Evolutionary conservation across 108 stramenopile species (phyloP).

Genomic region (Conticribra weissflogii): DNA sequence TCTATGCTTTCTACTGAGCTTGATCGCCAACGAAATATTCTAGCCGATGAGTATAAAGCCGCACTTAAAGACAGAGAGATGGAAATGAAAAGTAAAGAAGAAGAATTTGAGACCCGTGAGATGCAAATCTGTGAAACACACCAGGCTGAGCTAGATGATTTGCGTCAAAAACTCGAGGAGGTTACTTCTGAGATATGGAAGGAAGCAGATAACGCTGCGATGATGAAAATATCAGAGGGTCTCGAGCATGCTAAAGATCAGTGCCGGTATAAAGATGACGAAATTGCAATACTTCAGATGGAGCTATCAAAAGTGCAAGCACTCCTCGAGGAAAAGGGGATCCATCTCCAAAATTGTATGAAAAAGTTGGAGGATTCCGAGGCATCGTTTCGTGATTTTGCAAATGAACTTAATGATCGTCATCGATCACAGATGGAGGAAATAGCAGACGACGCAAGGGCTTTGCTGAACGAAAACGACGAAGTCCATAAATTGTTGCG

Average conservation of each 20-base stretch:
- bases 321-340: constrained; percentile 19
- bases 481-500: constrained; percentile 3
- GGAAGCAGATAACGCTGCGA: constrained; percentile 10
- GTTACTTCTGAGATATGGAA: constrained; percentile 18
- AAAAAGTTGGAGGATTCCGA: constrained; percentile 10
- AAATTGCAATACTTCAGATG: constrained; percentile 10
- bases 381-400: not conserved
- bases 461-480: constrained; percentile 9
- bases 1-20: constrained; percentile 9
- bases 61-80: constrained; percentile 39
- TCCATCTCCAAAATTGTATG: not conserved
- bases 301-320: constrained; percentile 13
- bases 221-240: constrained; percentile 3
- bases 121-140: constrained; percentile 2
- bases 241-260: constrained; percentile 15
- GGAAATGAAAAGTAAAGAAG: constrained; percentile 12
- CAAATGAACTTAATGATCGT: constrained; percentile 5
- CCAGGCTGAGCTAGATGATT: constrained; percentile 4
- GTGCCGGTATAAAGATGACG: constrained; percentile 23
- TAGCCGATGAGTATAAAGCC: constrained; percentile 45
- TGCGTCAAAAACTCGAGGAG: constrained; percentile 11
- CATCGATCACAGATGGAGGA: constrained; percentile 15
- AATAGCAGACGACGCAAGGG: not conserved
- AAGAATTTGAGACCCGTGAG: too few relatives aligned
- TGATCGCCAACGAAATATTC: constrained; percentile 19